Conservation (phyloP, 2,329 filamentous ascomycete species). For the Colletotrichum sp. region DNA sequence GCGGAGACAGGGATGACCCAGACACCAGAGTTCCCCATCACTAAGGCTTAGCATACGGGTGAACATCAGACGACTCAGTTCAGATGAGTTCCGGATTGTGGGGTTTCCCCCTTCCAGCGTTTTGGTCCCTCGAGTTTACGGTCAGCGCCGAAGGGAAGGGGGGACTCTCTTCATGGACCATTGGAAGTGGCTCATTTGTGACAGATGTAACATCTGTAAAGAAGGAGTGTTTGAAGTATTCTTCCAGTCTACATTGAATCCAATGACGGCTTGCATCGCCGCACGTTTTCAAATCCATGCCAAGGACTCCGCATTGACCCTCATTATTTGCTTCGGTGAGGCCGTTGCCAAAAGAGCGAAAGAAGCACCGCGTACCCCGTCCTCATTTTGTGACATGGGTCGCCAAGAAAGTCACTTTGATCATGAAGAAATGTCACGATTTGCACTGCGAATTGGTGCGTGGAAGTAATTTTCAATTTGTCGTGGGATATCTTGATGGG, state of each 20-base stretch:
- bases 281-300: background rate
- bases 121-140: background rate
- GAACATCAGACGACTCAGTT: background rate
- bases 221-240: background rate
- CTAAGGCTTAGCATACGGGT: background rate
- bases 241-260: background rate
- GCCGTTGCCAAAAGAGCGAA: background rate
- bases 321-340: background rate
- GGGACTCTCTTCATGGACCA: background rate
- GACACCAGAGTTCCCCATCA: background rate
- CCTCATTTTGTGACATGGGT: background rate
- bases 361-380: background rate
- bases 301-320: background rate
- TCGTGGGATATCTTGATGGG: background rate
- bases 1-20: constrained; percentile 3
- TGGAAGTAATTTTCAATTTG: background rate
- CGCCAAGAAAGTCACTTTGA: background rate
- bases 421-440: background rate
- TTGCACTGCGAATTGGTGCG: background rate
- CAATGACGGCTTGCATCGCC: background rate
- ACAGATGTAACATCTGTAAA: background rate
- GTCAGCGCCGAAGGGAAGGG: background rate
- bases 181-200: background rate
- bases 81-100: background rate
- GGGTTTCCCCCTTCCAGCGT: background rate